Evolutionary conservation across 441 rosid species (phyloP).

Genomic region (Mallotus repandus): DNA sequence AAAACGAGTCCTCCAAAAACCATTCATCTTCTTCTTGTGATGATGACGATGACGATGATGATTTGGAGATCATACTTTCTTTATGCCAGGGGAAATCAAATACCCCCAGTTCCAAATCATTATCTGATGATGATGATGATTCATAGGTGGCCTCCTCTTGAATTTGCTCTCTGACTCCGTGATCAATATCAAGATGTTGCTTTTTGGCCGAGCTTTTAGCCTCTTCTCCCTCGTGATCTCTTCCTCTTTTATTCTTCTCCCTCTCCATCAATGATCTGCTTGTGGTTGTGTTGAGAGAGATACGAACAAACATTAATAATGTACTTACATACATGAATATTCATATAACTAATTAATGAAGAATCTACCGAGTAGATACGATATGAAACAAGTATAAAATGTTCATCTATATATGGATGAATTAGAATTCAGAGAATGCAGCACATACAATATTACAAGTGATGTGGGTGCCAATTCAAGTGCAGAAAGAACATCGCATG

Average conservation of each 20-base stretch:
- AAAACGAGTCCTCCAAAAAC: constrained; percentile 43
- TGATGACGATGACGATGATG: neutral
- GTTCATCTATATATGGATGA: too few relatives aligned
- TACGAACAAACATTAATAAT: too few relatives aligned
- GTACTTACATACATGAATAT: too few relatives aligned
- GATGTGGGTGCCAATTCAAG: too few relatives aligned
- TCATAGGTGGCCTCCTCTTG: neutral
- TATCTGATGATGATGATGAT: constrained; percentile 14
- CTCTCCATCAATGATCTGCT: constrained; percentile 18
- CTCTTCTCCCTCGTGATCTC: constrained; percentile 25
- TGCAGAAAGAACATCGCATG: too few relatives aligned
- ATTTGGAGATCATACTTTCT: constrained; percentile 50
- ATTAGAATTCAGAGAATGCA: too few relatives aligned
- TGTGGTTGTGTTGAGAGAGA: too few relatives aligned
- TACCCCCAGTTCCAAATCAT: constrained; percentile 35
- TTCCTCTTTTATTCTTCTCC: constrained; percentile 32
- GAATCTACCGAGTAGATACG: too few relatives aligned
- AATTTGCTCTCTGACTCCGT: too few relatives aligned
- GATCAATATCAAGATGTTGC: constrained; percentile 12
- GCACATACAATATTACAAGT: too few relatives aligned
- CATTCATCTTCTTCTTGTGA: constrained; percentile 39
- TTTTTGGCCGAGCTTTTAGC: constrained; percentile 20
- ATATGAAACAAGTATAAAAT: too few relatives aligned
- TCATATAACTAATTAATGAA: too few relatives aligned
- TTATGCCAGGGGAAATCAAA: constrained; percentile 75